Base-by-base conservation (phyloP, 2,329 filamentous ascomycete genomes). In the Talaromyces funiculosus region DNA sequence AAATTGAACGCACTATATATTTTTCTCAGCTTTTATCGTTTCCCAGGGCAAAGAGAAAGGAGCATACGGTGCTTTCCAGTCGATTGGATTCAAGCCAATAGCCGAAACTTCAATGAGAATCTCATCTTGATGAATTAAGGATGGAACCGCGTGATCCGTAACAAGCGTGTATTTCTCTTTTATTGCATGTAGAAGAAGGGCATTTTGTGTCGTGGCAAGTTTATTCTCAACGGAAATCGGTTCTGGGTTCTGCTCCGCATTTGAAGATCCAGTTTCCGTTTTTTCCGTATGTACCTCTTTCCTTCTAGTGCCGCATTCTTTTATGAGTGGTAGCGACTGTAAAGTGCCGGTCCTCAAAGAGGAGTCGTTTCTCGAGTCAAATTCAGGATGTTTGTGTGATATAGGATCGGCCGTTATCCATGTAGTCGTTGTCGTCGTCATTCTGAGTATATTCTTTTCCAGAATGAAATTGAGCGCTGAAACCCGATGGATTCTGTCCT, bases 51-150 rank as follows among this genome's bases (percentile, higher is more conserved):
- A 22, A n/a, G 20, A 6, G 33, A 24, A 40, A 31, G 20, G 18
- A 26, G 78, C 84, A 66, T 76, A 89, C 86, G 87, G 85, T 62
- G 85, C 82, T 76, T 89, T 89, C 85, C 85, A 90, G 70, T 90
- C 89, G 59, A 92, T 88, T 0, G 89, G 89, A 67, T 92, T 92
- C 38, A 92, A 74, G 0, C 89, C 88, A 66, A 90, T 86, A 12
- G 83, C 83, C 38, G 81, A 76, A 1, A 85, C 82, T 68, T 82
- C 82, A n/a, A 90, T 81, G 4, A 90, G 74, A 4, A 90, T 73
- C 66, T 90, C 85, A 45, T 75, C 75, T 55, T 77, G 72, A 31
- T 75, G 67, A 18, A 72, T 57, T n/a, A 79, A 65, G 1, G 67
- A 71, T 12, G 84, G 84, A 5, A 85, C 71, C 1, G 73, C 68